Conservation (phyloP, 1,284 basidiomycete species). For the Ustilago trichophora region DNA sequence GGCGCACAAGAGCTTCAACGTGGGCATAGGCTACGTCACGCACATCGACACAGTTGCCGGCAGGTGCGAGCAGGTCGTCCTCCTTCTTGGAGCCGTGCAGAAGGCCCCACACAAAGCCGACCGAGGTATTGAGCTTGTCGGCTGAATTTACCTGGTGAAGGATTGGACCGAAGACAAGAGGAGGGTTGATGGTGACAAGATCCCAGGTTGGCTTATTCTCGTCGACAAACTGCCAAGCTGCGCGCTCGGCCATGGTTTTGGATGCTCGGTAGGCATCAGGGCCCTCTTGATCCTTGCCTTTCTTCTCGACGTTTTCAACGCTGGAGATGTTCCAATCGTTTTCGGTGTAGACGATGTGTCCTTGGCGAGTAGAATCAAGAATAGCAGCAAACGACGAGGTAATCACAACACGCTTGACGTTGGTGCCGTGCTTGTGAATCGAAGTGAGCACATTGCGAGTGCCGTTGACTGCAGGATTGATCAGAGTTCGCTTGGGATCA, state of each 20-base stretch:
- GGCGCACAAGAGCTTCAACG: conserved; percentile 71
- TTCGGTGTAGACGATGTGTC: conserved; percentile 61
- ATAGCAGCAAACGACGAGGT: conserved; percentile 74
- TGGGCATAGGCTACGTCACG: conserved; percentile 75
- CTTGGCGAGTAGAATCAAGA: conserved; percentile 62
- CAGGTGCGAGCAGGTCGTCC: conserved; percentile 45
- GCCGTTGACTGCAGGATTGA: conserved; percentile 75
- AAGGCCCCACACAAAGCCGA: conserved; percentile 67
- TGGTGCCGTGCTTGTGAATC: conserved; percentile 71
- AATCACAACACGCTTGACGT: conserved; percentile 73
- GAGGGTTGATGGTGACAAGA: conserved; percentile 54
- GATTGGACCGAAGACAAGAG: conserved; percentile 67
- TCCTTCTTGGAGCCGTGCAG: conserved; percentile 67
- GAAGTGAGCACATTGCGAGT: conserved; percentile 73
- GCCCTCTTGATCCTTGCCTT: conserved; percentile 64
- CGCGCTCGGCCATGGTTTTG: conserved; percentile 77
- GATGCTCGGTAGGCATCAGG: conserved; percentile 69
- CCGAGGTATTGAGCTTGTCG: conserved; percentile 72
- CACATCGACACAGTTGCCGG: conserved; percentile 73
- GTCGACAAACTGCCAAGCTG: conserved; percentile 67
- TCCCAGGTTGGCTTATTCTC: conserved; percentile 44
- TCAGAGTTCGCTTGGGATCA: conserved; percentile 68
- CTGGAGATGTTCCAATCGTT: conserved; percentile 76
- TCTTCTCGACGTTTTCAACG: conserved; percentile 66
- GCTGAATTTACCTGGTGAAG: conserved; percentile 71